These are phyloP conservation scores for Phaeoacremonium minimum DNA, from an alignment of 2,329 filamentous ascomycete species.

Conservation along the genomic window DNA sequence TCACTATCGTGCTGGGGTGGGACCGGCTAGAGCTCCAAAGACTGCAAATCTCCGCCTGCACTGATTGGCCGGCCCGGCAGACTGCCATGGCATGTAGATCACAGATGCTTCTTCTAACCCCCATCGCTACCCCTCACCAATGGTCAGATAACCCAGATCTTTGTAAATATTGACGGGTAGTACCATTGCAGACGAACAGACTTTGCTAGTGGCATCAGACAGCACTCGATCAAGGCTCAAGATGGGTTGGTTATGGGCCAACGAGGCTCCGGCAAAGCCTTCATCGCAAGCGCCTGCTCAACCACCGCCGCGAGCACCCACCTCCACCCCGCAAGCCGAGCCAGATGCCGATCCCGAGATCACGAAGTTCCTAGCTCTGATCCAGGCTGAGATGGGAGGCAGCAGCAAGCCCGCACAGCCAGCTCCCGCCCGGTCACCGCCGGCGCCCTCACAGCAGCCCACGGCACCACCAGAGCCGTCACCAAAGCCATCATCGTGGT, in stretches of 20 bases:
- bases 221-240: conserved; percentile 12
- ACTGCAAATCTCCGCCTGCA: no score
- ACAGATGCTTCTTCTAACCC: no score
- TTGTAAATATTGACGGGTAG: no score
- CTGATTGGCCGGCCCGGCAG: no score
- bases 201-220: no score
- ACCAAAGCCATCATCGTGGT: conserved; percentile 20
- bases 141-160: no score
- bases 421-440: conserved; percentile 13
- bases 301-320: conserved; percentile 5
- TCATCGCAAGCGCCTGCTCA: conserved; percentile 12
- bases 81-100: no score
- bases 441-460: conserved; percentile 14
- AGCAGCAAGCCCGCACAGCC: conserved; percentile 5
- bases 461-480: neutral
- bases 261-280: conserved; percentile 25
- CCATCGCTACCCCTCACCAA: no score
- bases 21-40: no score
- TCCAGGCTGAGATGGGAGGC: conserved; percentile 28
- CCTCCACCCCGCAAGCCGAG: conserved; percentile 7
- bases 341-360: conserved; percentile 42
- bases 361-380: conserved; percentile 47
- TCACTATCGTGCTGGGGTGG: no score
- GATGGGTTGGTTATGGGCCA: conserved; percentile 64
- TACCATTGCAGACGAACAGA: no score